Conservation (phyloP, 2,329 filamentous ascomycete genomes). For the Aspergillus piperis region DNA sequence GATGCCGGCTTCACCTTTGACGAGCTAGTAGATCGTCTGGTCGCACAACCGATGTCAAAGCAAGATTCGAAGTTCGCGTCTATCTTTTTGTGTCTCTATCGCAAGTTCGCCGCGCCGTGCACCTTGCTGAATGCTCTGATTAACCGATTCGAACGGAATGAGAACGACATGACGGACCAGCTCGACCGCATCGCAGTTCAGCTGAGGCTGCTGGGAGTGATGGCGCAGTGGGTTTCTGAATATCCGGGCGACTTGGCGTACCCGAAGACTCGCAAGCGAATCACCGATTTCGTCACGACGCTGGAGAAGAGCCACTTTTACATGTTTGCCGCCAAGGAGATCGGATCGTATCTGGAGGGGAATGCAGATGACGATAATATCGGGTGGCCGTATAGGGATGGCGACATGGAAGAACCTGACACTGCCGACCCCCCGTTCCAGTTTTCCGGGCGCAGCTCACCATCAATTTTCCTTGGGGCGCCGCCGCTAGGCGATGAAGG, state of each 20-base stretch:
- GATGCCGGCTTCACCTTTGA: slow-evolving; percentile 53
- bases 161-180: slow-evolving; percentile 70
- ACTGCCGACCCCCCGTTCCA: slow-evolving; percentile 44
- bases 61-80: slow-evolving; percentile 86
- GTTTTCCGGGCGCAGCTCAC: slow-evolving; percentile 44
- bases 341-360: slow-evolving; percentile 73
- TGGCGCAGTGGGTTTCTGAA: slow-evolving; percentile 84
- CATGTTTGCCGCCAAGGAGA: slow-evolving; percentile 80
- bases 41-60: slow-evolving; percentile 78
- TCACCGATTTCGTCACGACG: slow-evolving; percentile 73
- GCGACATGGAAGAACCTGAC: slow-evolving; percentile 52
- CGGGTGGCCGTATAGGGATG: slow-evolving; percentile 85
- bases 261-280: slow-evolving; percentile 67
- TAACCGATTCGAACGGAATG: slow-evolving; percentile 65
- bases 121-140: slow-evolving; percentile 74
- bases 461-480: slow-evolving; percentile 35
- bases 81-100: slow-evolving; percentile 88
- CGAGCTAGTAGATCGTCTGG: slow-evolving; percentile 81
- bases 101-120: slow-evolving; percentile 84
- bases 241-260: slow-evolving; percentile 94
- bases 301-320: slow-evolving; percentile 80
- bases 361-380: slow-evolving; percentile 87
- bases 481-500: slow-evolving; percentile 26
- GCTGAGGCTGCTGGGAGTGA: slow-evolving; percentile 76
- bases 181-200: slow-evolving; percentile 79